Conservation (phyloP, 257 asterid species). For the Solanum boliviense region DNA sequence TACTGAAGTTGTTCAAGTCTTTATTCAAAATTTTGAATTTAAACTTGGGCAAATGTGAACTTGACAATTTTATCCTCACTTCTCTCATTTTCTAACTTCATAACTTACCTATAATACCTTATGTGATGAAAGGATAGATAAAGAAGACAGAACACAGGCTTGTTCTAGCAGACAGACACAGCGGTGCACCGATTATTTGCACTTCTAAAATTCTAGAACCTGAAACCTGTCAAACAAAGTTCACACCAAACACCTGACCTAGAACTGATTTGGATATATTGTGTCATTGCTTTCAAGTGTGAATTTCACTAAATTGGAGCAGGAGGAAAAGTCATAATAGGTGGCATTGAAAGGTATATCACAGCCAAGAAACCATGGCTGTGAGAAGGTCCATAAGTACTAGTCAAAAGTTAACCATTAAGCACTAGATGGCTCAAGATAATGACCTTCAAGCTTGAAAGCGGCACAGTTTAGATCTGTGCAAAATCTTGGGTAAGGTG, state of each 20-base stretch:
- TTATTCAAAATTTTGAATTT: neutral
- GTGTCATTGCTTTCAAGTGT: neutral
- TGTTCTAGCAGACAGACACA: neutral
- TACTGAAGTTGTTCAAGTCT: neutral
- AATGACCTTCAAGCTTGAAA: neutral
- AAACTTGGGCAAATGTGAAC: neutral
- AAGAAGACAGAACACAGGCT: neutral
- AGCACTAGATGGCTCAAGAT: neutral
- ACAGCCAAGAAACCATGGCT: neutral
- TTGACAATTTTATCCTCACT: neutral
- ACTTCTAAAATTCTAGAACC: neutral
- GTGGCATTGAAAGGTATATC: neutral
- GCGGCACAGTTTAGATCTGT: neutral
- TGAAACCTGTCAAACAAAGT: neutral
- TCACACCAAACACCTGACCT: neutral
- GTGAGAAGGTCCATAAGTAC: neutral
- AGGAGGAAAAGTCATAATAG: neutral
- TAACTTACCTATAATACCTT: neutral
- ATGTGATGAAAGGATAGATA: neutral
- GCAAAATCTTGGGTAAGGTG: neutral
- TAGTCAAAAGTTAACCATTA: neutral
- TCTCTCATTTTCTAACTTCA: neutral
- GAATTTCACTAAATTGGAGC: neutral
- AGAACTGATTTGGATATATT: neutral
- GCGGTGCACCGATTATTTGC: neutral